Base-by-base conservation (phyloP, 371 early-diverging fungal genomes). In the Mucor circinelloides region DNA sequence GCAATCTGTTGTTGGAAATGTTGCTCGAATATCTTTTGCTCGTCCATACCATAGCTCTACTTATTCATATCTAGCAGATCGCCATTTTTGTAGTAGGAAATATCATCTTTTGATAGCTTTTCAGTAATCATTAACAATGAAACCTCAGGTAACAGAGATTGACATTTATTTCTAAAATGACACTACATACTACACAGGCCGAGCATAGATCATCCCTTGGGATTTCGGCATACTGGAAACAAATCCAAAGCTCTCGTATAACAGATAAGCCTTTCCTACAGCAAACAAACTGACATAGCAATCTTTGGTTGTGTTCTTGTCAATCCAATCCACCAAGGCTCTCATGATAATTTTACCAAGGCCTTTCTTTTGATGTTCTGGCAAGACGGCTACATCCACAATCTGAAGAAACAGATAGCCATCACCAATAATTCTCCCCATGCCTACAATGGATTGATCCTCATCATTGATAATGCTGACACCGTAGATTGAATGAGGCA, bases 361-460 rank as follows among this genome's bases (percentile, higher is more conserved):
- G 6, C 57, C 34, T 32, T 57, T 30, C 21, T 32, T 57, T 32
- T 57, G 19, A 21, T 57, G 21, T n/a, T 57, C 21, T 0, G 34
- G 34, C 17, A 57, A 30, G 15, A 34, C 34, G 17, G 0, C 27
- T 17, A 57, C 8, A 21, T 57, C 21, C 3, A 34, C 57, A 30
- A 52, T 12, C 4, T 71, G 58, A 30, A 72, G 70, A 74, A 84
- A 85, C 15, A 79, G 60, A 10, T 68, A 55, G 12, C 77, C 69
- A 44, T 83, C 21, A 17, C 34, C 57, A 13, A 57, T 32, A 32
- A 32, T 3, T 19, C 21, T 57, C 9, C 21, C 57, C 21, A 34
- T 34, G 3, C 36, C 34, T 9, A 34, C 19, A 8, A 57, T 19
- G 3, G 27, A 30, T 8, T 30, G 3, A 54, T 28, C 30, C 6